Base-by-base conservation (phyloP, 352 stramenopile genomes). In the Thalassiosira hispida region DNA sequence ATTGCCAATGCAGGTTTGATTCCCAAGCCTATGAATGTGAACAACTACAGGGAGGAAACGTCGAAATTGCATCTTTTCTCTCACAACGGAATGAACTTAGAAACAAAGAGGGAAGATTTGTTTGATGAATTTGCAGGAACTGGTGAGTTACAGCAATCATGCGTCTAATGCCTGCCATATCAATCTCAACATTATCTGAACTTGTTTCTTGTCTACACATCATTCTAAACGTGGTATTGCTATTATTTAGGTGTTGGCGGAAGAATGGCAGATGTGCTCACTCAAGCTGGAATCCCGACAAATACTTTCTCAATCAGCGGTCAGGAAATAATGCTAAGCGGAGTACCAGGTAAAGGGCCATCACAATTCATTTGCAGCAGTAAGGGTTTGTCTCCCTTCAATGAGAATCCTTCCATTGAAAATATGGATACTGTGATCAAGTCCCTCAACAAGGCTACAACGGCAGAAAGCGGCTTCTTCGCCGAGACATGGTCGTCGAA, bases 1-100 rank as follows among this genome's bases (percentile, higher is more conserved):
- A 64, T 94, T 52, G 80, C 87, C 0, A 94, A 94, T 72, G 75
- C 86, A 20, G 89, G 89, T 14, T 52, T 85, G 25, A 33, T 94
- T 22, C 61, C 85, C 8, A 87, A 86, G 46, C 83, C 85, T 44
- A 47, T 89, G 6, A 64, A 72, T 47, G 57, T 59, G 20, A 55
- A 65, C 1, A 83, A 92, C 62, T 87, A 83, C 59, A 42, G 22
- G 0, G 42, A 11, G 12, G 61, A 78, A 59, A 79, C 57, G 14
- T 70, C 83, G 18, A 12, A n/a, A n/a, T n/a, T 70, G 35, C 59
- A 76, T 18, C 52, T 92, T 11, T 91, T 86, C 70, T 67, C 79
- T 35, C 87, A 93, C 72, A 87, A 90, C 81, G 67, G 57, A 0
- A 86, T 86, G 82, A 52, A 0, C 38, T 14, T 44, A 9, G 78